Percentiles rank a stretch among this genome's conserved stretches.
phyloP scores from a whole-genome alignment of 768 basidiomycete genomes.

The Lentinula edodes region DNA sequence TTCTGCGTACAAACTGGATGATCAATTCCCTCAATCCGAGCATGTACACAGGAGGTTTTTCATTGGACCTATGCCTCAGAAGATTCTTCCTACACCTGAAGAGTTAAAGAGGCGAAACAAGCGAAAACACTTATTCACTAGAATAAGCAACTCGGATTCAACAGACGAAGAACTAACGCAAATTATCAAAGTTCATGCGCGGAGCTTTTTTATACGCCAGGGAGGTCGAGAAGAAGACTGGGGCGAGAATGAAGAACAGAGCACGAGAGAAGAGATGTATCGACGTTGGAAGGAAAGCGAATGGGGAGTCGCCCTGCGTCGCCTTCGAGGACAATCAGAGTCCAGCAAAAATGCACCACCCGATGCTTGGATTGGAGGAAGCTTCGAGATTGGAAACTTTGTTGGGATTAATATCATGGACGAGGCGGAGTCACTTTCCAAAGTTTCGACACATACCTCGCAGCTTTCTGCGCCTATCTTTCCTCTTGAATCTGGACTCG shows the following conservation, averaged over 20 bases:
- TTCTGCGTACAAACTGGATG: slow-evolving; percentile 5
- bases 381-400: slow-evolving; percentile 75
- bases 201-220: slow-evolving; percentile 54
- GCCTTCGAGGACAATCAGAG: not conserved
- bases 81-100: slow-evolving; percentile 37
- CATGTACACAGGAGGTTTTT: slow-evolving; percentile 53
- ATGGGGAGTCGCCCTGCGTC: slow-evolving; percentile 45
- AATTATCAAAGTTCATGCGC: slow-evolving; percentile 56
- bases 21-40: not conserved
- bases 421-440: slow-evolving; percentile 18
- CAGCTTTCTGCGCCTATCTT: slow-evolving; percentile 1
- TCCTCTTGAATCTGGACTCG: slow-evolving; percentile 7
- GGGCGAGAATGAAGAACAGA: slow-evolving; percentile 49
- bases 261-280: slow-evolving; percentile 51
- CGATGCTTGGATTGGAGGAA: slow-evolving; percentile 60
- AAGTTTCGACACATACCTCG: slow-evolving; percentile 10
- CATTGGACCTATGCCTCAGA: slow-evolving; percentile 74
- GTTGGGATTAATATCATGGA: slow-evolving; percentile 62
- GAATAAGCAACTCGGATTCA: slow-evolving; percentile 16
- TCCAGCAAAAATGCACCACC: slow-evolving; percentile 20
- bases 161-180: slow-evolving; percentile 35
- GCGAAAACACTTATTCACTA: slow-evolving; percentile 15
- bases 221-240: slow-evolving; percentile 67
- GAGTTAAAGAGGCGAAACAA: slow-evolving; percentile 23
- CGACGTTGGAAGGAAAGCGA: slow-evolving; percentile 60